These are phyloP conservation scores for Sporisorium reilianum DNA, from an alignment of 1,284 basidiomycete genomes.

Conservation along the genomic window DNA sequence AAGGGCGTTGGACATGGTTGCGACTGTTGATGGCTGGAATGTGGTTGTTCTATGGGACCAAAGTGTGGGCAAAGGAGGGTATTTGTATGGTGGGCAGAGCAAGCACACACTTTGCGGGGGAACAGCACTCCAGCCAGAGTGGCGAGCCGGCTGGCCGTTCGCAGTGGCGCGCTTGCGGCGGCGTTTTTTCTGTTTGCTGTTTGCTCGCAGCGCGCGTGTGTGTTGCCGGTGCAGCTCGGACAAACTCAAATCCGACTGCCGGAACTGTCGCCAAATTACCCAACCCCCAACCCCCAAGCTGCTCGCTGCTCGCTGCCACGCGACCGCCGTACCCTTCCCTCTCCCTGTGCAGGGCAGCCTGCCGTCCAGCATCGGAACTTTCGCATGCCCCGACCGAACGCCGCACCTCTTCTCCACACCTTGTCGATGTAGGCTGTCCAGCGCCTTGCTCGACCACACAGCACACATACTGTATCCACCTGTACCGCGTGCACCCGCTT, in stretches of 20 bases:
- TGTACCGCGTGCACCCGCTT: too few relatives aligned
- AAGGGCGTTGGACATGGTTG: constrained; percentile 45
- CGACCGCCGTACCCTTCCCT: not conserved
- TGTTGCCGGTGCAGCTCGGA: not conserved
- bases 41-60: not conserved
- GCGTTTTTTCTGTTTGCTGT: not conserved
- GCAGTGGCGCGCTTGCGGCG: not conserved
- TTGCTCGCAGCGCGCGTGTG: too few relatives aligned
- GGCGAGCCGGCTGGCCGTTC: too few relatives aligned
- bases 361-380: constrained; percentile 24
- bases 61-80: not conserved
- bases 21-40: not conserved
- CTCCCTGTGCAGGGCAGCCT: too few relatives aligned
- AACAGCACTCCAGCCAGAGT: too few relatives aligned
- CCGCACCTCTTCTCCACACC: constrained; percentile 27
- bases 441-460: too few relatives aligned
- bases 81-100: not conserved
- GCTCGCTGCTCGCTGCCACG: too few relatives aligned
- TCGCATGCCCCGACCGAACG: constrained; percentile 33
- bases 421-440: too few relatives aligned
- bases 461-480: too few relatives aligned
- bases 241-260: not conserved
- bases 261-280: not conserved
- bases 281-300: too few relatives aligned
- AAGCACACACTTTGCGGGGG: too few relatives aligned